Evolutionary conservation across 805 yeast species (phyloP), one percentile per base, ranked within the genome.

Genomic region (Blastobotrys attinorum): DNA sequence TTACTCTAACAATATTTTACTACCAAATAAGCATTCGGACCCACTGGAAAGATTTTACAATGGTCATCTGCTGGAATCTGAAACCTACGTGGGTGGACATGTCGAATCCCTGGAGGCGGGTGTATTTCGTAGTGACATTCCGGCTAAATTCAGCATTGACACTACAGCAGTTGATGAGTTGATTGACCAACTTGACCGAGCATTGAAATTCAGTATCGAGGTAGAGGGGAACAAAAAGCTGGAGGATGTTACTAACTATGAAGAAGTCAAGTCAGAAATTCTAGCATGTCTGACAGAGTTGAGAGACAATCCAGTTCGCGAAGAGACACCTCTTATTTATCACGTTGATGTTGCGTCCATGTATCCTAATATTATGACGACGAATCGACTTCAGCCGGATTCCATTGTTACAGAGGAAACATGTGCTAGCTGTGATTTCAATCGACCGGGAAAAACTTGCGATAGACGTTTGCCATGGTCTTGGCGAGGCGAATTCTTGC

Each of bases 321-420:
- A 62, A 10, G 97, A 92, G 55, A 67, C 69, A 8, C 99, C 99
- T 0, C 68, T 85, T 38, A 92, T 92, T 50, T 92, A 94, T 56
- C 99, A 92, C 59, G 96, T 94, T 31, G 99, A 92, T 69, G 99
- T 92, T 40, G 97, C 99, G 0, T 92, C 98, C 1, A 92, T 92
- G 99, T 92, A 92, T 59, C 99, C 99, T 4, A 92, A 92, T 59
- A 92, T 92, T 60, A 92, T 92, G 97, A 87, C 96, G 4, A 84
- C 97, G 0, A 92, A 92, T 64, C 77, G 99, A 59, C 70, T 92
- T 42, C 99, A 92, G 61, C 99, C 99, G 0, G 99, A 92, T 64
- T 89, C 97, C 3, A 90, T 92, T 87, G 89, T 92, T 52, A 69
- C 82, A 0, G 97, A 90, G 57, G 85, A 85, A 54, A 96, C 88